These are phyloP conservation scores for Huiozyma naganishii DNA, from an alignment of 805 yeast genomes.

Conservation along the genomic window DNA sequence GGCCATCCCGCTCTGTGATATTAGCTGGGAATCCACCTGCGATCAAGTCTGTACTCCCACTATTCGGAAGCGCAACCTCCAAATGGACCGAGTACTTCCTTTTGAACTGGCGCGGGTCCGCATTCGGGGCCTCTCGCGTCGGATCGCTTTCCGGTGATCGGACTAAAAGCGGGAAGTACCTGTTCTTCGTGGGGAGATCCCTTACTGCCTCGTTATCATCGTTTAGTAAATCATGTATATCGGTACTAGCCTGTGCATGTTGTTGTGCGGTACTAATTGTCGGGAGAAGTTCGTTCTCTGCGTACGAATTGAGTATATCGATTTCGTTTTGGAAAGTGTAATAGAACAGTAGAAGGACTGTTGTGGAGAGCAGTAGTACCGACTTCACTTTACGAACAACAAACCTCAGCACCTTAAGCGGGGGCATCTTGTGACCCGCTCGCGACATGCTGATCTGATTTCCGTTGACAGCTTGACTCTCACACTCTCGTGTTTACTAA, in stretches of 20 bases:
- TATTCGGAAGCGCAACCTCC: slow-evolving; percentile 17
- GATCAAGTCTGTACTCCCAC: not conserved
- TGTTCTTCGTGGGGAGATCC: slow-evolving; percentile 27
- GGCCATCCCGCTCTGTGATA: not conserved
- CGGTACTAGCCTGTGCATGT: not conserved
- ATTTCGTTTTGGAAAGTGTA: slow-evolving; percentile 29
- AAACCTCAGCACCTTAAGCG: slow-evolving; percentile 9
- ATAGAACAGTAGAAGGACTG: slow-evolving; percentile 25
- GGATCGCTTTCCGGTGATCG: slow-evolving; percentile 14
- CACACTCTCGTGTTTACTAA: not conserved
- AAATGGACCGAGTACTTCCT: slow-evolving; percentile 20
- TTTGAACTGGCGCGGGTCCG: slow-evolving; percentile 3
- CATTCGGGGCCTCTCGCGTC: slow-evolving; percentile 6
- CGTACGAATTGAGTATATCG: slow-evolving; percentile 26
- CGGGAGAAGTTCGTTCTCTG: slow-evolving; percentile 27
- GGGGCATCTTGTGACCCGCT: slow-evolving; percentile 9
- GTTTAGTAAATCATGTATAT: not conserved
- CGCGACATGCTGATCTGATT: not conserved
- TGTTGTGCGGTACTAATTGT: slow-evolving; percentile 11
- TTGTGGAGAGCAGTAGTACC: slow-evolving; percentile 18
- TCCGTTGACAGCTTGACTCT: slow-evolving; percentile 3
- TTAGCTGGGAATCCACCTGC: not conserved
- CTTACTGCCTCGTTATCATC: not conserved
- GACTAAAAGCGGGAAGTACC: slow-evolving; percentile 30
- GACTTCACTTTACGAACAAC: slow-evolving; percentile 17